Evolutionary conservation across 352 stramenopile genomes (phyloP), one percentile per base, ranked within the genome.

Genomic region (Globisporangium abappressorium): DNA sequence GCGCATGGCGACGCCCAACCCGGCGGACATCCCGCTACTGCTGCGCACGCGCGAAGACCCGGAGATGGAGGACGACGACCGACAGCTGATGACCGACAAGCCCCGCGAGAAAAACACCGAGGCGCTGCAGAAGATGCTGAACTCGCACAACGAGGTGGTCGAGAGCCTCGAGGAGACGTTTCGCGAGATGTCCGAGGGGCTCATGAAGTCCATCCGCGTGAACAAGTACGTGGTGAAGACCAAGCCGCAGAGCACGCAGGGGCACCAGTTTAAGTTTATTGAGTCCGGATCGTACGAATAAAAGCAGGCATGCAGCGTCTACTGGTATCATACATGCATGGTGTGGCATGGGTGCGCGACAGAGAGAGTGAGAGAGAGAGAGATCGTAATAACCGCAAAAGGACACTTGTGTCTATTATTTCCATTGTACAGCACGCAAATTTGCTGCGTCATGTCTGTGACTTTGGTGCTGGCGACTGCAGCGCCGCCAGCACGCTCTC

Each of bases 141-240:
- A 77, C 28, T 65, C 79, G 1, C 85, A 93, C 69, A 93, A 93
- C 64, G 84, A 93, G 46, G 76, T 77, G 20, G 81, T 95, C 9
- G 87, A 95, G 65, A 87, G 81, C 46, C 64, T 93, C 43, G 87
- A 95, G 63, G 85, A 95, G 57, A 91, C 82, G 36, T 92, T 93
- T 57, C 88, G 87, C 56, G 85, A 95, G 67, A 93, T 91, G 80
- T 91, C 87, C 55, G 87, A 95, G 64, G 84, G 84, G 1, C 69
- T 95, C 57, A 79, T 95, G 58, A 95, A 95, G 73, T 78, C 82
- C 36, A 91, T 95, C 61, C 79, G 83, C 54, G 82, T 93, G 14
- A 92, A 92, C 80, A 95, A 93, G 72, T 95, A 93, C 70, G 81
- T 90, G 59, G 82, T 86, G 58, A 92, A 92, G 77, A 84, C 75